These are phyloP conservation scores for Sesbania bispinosa DNA, from an alignment of 306 rosid species.

Conservation along the genomic window DNA sequence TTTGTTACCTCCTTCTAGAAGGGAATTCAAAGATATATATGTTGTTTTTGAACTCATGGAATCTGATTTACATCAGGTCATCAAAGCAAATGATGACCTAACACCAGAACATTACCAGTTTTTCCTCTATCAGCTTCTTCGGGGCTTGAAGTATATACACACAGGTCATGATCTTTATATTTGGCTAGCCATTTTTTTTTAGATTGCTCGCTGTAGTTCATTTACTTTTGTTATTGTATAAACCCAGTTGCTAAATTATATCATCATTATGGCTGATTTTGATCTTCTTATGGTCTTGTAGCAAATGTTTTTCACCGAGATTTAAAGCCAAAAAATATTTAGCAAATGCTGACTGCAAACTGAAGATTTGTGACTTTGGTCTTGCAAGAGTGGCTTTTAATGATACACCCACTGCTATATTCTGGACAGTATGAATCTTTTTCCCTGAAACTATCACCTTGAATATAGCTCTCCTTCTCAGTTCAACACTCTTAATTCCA, in stretches of 20 bases:
- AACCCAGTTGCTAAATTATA: slow-evolving; percentile 18
- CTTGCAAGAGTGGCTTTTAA: slow-evolving; percentile 98
- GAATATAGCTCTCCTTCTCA: slow-evolving; percentile 8
- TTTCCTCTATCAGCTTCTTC: slow-evolving; percentile 98
- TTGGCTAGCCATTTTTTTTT: neutral
- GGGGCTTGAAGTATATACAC: slow-evolving; percentile 96
- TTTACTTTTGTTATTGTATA: slow-evolving; percentile 12
- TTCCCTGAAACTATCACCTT: slow-evolving; percentile 4
- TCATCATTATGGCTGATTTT: slow-evolving; percentile 31
- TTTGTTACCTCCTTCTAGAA: slow-evolving; percentile 94
- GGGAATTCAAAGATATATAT: slow-evolving; percentile 98
- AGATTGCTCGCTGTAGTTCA: slow-evolving; percentile 1
- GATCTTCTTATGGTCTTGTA: slow-evolving; percentile 43
- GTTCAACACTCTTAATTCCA: slow-evolving; percentile 9
- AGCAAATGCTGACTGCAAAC: slow-evolving; percentile 99
- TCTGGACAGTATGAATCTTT: slow-evolving; percentile 85
- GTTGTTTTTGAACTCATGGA: slow-evolving; percentile 99
- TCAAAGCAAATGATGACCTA: slow-evolving; percentile 98
- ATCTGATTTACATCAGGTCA: slow-evolving; percentile 98
- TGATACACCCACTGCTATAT: slow-evolving; percentile 98
- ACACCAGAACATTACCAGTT: slow-evolving; percentile 98
- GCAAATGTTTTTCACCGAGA: slow-evolving; percentile 99
- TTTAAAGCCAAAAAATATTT: slow-evolving; percentile 95
- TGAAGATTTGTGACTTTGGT: slow-evolving; percentile 98
- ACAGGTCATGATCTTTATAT: slow-evolving; percentile 61